Percentiles rank a stretch among this genome's conserved stretches.
Conservation (phyloP, 306 rosid species). For the Pterocarpus macrocarpus region DNA sequence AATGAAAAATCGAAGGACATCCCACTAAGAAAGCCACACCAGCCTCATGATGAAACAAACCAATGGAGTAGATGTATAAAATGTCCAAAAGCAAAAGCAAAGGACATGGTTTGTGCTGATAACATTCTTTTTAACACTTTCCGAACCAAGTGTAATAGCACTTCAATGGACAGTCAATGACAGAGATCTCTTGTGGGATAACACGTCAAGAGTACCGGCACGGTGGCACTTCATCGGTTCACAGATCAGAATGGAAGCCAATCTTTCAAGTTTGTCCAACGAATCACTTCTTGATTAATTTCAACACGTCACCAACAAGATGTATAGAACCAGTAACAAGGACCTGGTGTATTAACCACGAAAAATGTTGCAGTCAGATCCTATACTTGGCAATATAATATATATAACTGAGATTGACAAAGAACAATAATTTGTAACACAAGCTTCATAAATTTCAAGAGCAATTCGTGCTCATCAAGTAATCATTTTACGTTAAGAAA, state of each 20-base stretch:
- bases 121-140: conserved; percentile 20
- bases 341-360: conserved; percentile 64
- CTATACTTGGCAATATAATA: not conserved
- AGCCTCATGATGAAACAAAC: conserved; percentile 35
- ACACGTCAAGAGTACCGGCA: not conserved
- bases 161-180: not conserved
- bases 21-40: conserved; percentile 8
- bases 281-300: conserved; percentile 75
- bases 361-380: conserved; percentile 37
- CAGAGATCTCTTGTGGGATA: not conserved
- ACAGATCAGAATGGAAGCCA: conserved; percentile 20
- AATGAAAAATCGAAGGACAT: conserved; percentile 34
- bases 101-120: conserved; percentile 19
- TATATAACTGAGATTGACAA: not conserved
- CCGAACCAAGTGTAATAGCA: conserved; percentile 30
- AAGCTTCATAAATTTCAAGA: not conserved
- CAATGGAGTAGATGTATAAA: not conserved
- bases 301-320: conserved; percentile 92
- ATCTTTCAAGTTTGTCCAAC: conserved; percentile 38
- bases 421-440: conserved; percentile 5
- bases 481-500: conserved; percentile 17
- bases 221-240: not conserved
- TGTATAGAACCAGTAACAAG: conserved; percentile 94
- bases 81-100: conserved; percentile 5
- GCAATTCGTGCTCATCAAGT: not conserved